Conservation (phyloP, 345 rosid genomes). For the Trapa bicornis region DNA sequence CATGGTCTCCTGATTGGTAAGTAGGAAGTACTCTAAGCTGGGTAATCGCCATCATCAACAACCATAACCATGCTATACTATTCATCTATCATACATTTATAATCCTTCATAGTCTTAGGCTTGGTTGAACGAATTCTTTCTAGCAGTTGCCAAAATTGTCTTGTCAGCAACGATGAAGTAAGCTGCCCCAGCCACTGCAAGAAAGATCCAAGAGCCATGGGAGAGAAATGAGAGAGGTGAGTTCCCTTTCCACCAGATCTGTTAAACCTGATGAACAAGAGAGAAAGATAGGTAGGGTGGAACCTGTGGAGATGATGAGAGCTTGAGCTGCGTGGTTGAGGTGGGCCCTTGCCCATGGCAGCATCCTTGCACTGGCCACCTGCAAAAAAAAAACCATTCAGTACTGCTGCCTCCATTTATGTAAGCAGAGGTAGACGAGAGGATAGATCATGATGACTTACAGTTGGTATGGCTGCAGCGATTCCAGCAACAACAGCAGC, state of each 20-base stretch:
- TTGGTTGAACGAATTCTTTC: conserved; percentile 58
- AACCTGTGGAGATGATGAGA: conserved; percentile 65
- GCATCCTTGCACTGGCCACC: conserved; percentile 34
- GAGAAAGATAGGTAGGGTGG: too few relatives aligned
- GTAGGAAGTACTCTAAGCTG: not conserved
- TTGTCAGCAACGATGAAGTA: conserved; percentile 92
- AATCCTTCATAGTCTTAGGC: too few relatives aligned
- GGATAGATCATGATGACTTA: conserved; percentile 11
- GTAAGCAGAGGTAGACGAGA: too few relatives aligned
- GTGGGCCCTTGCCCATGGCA: conserved; percentile 83
- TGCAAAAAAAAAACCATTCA: too few relatives aligned
- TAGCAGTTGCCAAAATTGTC: conserved; percentile 71
- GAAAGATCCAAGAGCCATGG: not conserved
- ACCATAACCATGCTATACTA: not conserved
- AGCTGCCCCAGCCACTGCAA: conserved; percentile 68
- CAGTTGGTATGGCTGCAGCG: conserved; percentile 76
- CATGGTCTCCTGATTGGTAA: not conserved
- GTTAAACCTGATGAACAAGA: not conserved
- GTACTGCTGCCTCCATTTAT: too few relatives aligned
- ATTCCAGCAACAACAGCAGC: conserved; percentile 63
- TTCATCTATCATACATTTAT: not conserved
- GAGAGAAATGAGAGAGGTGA: not conserved
- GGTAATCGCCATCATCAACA: not conserved
- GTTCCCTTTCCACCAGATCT: not conserved
- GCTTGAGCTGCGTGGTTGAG: conserved; percentile 94